Evolutionary conservation across 495 filamentous ascomycete genomes (phyloP), one percentile per base, ranked within the genome.

Genomic region (Penicillium chermesinum): DNA sequence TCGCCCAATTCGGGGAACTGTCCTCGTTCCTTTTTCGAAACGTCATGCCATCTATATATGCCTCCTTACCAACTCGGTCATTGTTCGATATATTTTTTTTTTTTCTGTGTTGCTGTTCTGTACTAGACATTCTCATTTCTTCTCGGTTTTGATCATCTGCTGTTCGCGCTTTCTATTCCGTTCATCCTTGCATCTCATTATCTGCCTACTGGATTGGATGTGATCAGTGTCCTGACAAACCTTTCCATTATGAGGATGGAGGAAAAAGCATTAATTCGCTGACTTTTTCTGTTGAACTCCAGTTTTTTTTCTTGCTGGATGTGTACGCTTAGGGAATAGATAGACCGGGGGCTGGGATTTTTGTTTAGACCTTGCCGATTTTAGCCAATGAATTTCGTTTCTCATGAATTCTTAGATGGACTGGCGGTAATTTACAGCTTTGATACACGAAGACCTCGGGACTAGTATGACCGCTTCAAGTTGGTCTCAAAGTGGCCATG

Each of bases 61-160:
- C n/a, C 48, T 55, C 44, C 41, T 34, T 34, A 3, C 56, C 33
- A 43, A 46, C 22, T 49, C 43, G 41, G 20, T 46, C 49, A 45
- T 12, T 37, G 21, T 40, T 44, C n/a, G 25, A 14, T 20, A 38
- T 40, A 17, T 39, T 50, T 41, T 18, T 40, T 9, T 3, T 44
- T 34, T 41, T 22, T 38, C 36, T 54, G 30, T 35, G 34, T 49
- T 39, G 45, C 32, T 32, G 34, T 44, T 27, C 49, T 38, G 54
- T 52, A 47, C 61, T 59, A 58, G 52, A 57, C 57, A 57, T 59
- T 52, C 57, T 41, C 58, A 57, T 53, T 49, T 42, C 25, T 46
- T 59, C 42, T 42, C 41, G 37, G 38, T 52, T 44, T 34, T 49
- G 49, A 60, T 61, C 49, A 51, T 54, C 51, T 41, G 41, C 48